Base-by-base conservation (phyloP, 2,329 filamentous ascomycete species). In the Zasmidium citrigriseum region DNA sequence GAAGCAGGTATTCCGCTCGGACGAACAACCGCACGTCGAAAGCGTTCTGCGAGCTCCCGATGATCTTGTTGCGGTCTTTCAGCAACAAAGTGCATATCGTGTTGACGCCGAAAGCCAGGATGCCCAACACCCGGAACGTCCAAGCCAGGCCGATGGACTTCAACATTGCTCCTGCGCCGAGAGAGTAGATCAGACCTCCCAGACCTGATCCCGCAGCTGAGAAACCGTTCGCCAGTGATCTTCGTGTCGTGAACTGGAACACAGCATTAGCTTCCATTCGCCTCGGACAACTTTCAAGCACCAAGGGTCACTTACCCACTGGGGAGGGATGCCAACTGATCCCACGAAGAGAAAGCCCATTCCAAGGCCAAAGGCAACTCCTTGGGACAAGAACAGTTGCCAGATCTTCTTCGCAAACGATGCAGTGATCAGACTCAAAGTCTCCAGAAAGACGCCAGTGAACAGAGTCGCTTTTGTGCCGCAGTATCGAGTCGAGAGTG, bases 301-400 rank as follows among this genome's bases (percentile, higher is more conserved):
- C n/a, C n/a, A n/a, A n/a, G n/a, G n/a, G n/a, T n/a, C n/a, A 29
- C 27, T 29, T 29, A 29, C 27, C 89, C 89, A 92, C 70, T 92
- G 89, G 1, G 89, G 83, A 0, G 89, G 79, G 11, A 91, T 83
- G 29, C 83, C 84, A 2, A 89, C 87, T 3, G 81, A 85, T 0
- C 84, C 84, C 0, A 89, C 88, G 70, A 92, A 93, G 10, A 88
- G 77, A 57, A 93, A 87, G 0, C 90, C 90, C 82, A 93, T 88
- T 2, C 89, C 90, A 21, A 88, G 72, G n/a, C 90, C 90, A 62
- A 93, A 93, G 54, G 86, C 84, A 2, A 93, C 69, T 3, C 90
- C 90, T 70, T 93, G 90, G 4, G 82, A 84, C 0, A 93, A 80
- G 57, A 92, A 86, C 0, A 95, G 80, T 34, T 93, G 89, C 87